Percentiles rank a stretch among this genome's conserved stretches.
These are phyloP conservation scores for Phytophthora niederhauseri DNA, from an alignment of 352 stramenopile genomes.

Conservation along the genomic window DNA sequence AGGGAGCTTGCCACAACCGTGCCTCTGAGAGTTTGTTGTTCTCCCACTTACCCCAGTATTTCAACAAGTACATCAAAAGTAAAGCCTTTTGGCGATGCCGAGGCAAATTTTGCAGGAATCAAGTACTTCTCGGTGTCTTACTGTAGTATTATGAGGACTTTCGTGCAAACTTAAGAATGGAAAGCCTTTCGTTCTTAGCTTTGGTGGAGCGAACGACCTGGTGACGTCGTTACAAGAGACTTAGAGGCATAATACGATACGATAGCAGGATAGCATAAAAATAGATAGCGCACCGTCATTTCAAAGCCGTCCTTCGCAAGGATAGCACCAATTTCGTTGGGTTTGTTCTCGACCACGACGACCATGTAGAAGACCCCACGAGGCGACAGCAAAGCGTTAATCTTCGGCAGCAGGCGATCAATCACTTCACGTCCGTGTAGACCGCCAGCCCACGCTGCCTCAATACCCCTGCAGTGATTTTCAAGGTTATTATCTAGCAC, in stretches of 20 bases:
- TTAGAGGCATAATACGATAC: no score
- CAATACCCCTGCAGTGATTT: slow-evolving; percentile 83
- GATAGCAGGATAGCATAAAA: no score
- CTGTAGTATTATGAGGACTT: slow-evolving; percentile 2
- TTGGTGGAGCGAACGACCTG: slow-evolving; percentile 74
- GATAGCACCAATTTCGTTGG: slow-evolving; percentile 91
- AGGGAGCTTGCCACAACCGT: no score
- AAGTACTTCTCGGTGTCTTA: no score
- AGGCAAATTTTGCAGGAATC: no score
- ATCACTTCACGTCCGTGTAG: slow-evolving; percentile 94
- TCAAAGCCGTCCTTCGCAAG: slow-evolving; percentile 68
- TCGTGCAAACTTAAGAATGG: slow-evolving; percentile 76
- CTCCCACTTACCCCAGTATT: no score
- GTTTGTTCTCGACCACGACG: slow-evolving; percentile 97
- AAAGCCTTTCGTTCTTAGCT: slow-evolving; percentile 74
- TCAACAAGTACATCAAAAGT: no score
- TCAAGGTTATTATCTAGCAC: background rate
- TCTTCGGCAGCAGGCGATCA: slow-evolving; percentile 93
- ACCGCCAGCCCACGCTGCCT: slow-evolving; percentile 97
- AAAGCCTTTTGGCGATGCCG: no score
- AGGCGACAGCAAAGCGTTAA: slow-evolving; percentile 84
- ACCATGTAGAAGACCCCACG: slow-evolving; percentile 97
- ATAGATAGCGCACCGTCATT: slow-evolving; percentile 65
- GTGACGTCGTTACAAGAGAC: no score
- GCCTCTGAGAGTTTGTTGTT: no score